Percentiles rank a stretch among this genome's conserved stretches.
phyloP scores from a whole-genome alignment of 352 stramenopile species.

The Thalassiosira mediterranea region DNA sequence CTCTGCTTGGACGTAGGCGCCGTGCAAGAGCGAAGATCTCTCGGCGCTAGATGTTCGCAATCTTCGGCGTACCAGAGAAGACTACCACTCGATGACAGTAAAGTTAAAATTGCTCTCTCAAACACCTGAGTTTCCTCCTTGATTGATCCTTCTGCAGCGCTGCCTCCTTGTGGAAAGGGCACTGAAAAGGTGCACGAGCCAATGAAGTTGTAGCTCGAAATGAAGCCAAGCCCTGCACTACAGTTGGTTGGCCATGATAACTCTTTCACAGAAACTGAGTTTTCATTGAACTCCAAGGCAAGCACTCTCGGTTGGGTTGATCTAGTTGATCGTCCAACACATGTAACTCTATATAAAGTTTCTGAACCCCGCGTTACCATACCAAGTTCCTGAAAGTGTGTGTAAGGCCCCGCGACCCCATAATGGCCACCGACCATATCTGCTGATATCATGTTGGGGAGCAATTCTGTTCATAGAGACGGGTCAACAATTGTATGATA shows the following conservation, averaged over 20 bases:
- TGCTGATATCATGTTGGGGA: slow-evolving; percentile 68
- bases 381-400: slow-evolving; percentile 77
- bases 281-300: slow-evolving; percentile 78
- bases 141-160: slow-evolving; percentile 24
- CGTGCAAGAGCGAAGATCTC: too few species aligned
- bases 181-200: slow-evolving; percentile 69
- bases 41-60: slow-evolving; percentile 1
- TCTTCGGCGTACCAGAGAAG: slow-evolving; percentile 72
- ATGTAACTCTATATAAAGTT: slow-evolving; percentile 67
- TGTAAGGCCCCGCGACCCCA: slow-evolving; percentile 69
- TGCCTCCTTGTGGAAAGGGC: slow-evolving; percentile 36
- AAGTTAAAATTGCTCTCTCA: slow-evolving; percentile 65
- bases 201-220: slow-evolving; percentile 64
- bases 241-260: slow-evolving; percentile 53
- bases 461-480: slow-evolving; percentile 46
- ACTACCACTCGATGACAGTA: slow-evolving; percentile 62
- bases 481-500: too few species aligned
- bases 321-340: slow-evolving; percentile 58
- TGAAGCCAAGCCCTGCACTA: slow-evolving; percentile 53
- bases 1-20: too few species aligned
- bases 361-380: slow-evolving; percentile 40
- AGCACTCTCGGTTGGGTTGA: slow-evolving; percentile 66
- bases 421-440: slow-evolving; percentile 54
- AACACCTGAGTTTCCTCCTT: slow-evolving; percentile 32
- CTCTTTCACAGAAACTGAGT: slow-evolving; percentile 62